Percentiles rank a stretch among this genome's conserved stretches.
phyloP scores from a whole-genome alignment of 2,329 filamentous ascomycete genomes.

The Fonsecaea nubica region DNA sequence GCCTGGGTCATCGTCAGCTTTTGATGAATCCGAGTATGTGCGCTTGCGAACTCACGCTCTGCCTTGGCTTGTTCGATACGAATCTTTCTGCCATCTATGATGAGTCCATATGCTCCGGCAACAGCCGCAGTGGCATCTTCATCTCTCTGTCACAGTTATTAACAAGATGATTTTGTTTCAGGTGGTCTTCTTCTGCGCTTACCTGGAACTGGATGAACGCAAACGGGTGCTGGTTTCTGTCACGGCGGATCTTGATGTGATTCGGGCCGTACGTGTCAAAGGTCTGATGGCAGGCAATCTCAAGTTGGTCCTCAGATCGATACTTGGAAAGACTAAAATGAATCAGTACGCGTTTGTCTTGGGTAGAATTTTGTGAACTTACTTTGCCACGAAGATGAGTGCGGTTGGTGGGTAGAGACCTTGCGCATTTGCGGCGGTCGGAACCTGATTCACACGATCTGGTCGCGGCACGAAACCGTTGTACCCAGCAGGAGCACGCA shows the following conservation, averaged over 20 bases:
- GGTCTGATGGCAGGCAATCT: constrained; percentile 41
- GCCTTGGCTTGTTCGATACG: constrained; percentile 37
- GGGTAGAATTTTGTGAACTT: constrained; percentile 32
- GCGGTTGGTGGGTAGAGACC: constrained; percentile 48
- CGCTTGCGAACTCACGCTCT: constrained; percentile 36
- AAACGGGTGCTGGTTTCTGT: constrained; percentile 46
- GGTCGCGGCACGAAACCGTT: constrained; percentile 36
- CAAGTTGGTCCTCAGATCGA: constrained; percentile 42
- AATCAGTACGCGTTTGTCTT: constrained; percentile 22
- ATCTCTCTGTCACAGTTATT: constrained; percentile 37
- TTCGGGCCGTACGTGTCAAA: constrained; percentile 47
- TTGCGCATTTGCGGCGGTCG: constrained; percentile 46
- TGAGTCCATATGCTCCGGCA: constrained; percentile 21
- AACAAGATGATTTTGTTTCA: constrained; percentile 10
- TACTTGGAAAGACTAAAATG: constrained; percentile 42
- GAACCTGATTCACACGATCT: constrained; percentile 43
- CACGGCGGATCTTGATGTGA: constrained; percentile 47
- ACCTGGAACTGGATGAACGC: constrained; percentile 52
- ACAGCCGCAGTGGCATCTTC: constrained; percentile 43
- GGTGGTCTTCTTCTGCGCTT: constrained; percentile 17
- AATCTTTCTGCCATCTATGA: constrained; percentile 38
- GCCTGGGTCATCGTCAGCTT: constrained; percentile 24
- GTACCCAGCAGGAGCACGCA: constrained; percentile 11
- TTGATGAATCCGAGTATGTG: not conserved
- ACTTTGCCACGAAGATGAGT: constrained; percentile 51